A percentile compares a stretch with the other conserved stretches of the same genome.
These are phyloP conservation scores for Candida chilensis DNA, from an alignment of 805 yeast species.

Conservation along the genomic window DNA sequence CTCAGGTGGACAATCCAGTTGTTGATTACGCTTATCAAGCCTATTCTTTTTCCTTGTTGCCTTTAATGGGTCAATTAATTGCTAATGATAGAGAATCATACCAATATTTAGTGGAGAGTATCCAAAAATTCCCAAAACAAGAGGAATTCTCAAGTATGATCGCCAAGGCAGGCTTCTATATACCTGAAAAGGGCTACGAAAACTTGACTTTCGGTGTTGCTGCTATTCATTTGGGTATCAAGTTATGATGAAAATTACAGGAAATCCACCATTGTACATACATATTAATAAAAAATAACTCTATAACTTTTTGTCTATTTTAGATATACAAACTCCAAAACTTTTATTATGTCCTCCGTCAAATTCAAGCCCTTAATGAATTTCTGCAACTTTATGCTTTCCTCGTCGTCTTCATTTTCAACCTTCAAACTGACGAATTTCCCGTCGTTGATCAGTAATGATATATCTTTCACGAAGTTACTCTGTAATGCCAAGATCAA, in stretches of 20 bases:
- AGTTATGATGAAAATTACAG: constrained; percentile 36
- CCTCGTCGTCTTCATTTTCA: not conserved
- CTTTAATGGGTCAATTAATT: constrained; percentile 90
- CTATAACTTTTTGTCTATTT: no score
- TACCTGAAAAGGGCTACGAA: constrained; percentile 84
- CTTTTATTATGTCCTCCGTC: not conserved
- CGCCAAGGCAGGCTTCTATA: constrained; percentile 87
- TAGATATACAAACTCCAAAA: not conserved
- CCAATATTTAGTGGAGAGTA: constrained; percentile 93
- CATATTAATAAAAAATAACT: no score
- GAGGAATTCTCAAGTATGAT: constrained; percentile 88
- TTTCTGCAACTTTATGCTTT: not conserved
- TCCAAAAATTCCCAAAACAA: constrained; percentile 85
- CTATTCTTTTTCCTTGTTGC: constrained; percentile 81
- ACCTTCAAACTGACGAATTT: not conserved
- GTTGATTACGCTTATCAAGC: constrained; percentile 74
- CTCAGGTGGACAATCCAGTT: constrained; percentile 76
- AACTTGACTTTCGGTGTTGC: constrained; percentile 92
- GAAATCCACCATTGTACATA: no score
- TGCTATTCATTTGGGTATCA: constrained; percentile 92
- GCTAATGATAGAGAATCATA: constrained; percentile 95
- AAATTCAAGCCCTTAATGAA: not conserved
- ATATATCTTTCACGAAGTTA: not conserved
- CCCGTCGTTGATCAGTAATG: not conserved
- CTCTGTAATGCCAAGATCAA: not conserved